Conservation (phyloP, 352 stramenopile species). For the Discostella stelligera region DNA sequence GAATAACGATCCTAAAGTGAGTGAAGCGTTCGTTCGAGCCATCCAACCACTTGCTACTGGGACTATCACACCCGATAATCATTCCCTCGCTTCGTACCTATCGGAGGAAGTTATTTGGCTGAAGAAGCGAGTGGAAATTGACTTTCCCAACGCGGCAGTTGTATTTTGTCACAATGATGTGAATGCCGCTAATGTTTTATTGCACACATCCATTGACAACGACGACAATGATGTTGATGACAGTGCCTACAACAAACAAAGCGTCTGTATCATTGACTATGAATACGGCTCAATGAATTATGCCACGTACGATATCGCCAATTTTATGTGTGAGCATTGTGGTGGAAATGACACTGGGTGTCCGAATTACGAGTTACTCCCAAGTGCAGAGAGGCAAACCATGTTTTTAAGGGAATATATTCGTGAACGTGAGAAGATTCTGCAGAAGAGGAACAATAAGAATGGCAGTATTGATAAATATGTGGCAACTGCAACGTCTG, state of each 20-base stretch:
- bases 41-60: background rate
- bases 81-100: conserved; percentile 5
- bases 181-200: conserved; percentile 54
- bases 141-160: conserved; percentile 33
- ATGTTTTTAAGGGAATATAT: conserved; percentile 43
- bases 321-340: conserved; percentile 57
- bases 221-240: background rate
- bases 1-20: background rate
- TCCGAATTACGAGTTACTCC: conserved; percentile 36
- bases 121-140: conserved; percentile 13
- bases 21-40: conserved; percentile 3
- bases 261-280: conserved; percentile 54
- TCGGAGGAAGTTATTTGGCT: conserved; percentile 23
- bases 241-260: conserved; percentile 15
- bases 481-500: background rate
- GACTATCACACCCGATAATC: background rate
- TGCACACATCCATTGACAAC: conserved; percentile 20
- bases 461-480: background rate
- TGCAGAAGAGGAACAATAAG: background rate
- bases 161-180: conserved; percentile 67
- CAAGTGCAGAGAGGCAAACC: conserved; percentile 14
- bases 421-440: conserved; percentile 17
- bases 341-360: conserved; percentile 54
- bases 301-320: conserved; percentile 55
- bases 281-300: conserved; percentile 60